These are phyloP conservation scores for Paramyrothecium sp. DNA, from an alignment of 2,329 filamentous ascomycete species.

Conservation along the genomic window DNA sequence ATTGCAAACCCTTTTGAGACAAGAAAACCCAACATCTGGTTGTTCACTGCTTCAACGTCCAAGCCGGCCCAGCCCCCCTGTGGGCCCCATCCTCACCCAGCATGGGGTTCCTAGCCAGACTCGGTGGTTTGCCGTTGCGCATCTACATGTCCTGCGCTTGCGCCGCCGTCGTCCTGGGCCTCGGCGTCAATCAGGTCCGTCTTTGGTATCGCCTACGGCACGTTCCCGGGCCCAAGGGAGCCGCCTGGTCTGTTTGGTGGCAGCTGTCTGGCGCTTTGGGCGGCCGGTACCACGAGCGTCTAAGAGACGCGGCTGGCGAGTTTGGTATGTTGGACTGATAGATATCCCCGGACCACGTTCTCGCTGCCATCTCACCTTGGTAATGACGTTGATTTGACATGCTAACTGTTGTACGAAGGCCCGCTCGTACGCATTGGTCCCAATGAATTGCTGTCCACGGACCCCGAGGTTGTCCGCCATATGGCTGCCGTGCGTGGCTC, in stretches of 20 bases:
- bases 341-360: neutral
- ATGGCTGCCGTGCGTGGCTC: slow-evolving; percentile 34
- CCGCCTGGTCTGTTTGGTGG: slow-evolving; percentile 26
- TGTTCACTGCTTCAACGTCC: too few species aligned
- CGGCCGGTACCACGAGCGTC: slow-evolving; percentile 22
- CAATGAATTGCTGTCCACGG: slow-evolving; percentile 37
- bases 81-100: too few species aligned
- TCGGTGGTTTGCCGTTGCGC: neutral
- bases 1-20: too few species aligned
- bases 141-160: slow-evolving; percentile 2
- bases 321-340: slow-evolving; percentile 16
- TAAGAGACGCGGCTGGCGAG: slow-evolving; percentile 19
- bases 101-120: slow-evolving; percentile 11
- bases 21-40: too few species aligned
- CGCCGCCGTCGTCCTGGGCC: neutral
- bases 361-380: too few species aligned
- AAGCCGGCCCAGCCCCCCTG: too few species aligned
- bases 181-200: slow-evolving; percentile 7
- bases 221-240: slow-evolving; percentile 21
- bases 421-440: slow-evolving; percentile 40
- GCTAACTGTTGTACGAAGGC: slow-evolving; percentile 15
- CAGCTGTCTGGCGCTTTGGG: slow-evolving; percentile 22
- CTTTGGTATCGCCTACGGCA: slow-evolving; percentile 24
- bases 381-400: too few species aligned
- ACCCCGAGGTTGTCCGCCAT: slow-evolving; percentile 34